Percentiles rank a stretch among this genome's conserved stretches.
phyloP scores from a whole-genome alignment of 169 alveolate genomes.

The Sarcocystis neurona region DNA sequence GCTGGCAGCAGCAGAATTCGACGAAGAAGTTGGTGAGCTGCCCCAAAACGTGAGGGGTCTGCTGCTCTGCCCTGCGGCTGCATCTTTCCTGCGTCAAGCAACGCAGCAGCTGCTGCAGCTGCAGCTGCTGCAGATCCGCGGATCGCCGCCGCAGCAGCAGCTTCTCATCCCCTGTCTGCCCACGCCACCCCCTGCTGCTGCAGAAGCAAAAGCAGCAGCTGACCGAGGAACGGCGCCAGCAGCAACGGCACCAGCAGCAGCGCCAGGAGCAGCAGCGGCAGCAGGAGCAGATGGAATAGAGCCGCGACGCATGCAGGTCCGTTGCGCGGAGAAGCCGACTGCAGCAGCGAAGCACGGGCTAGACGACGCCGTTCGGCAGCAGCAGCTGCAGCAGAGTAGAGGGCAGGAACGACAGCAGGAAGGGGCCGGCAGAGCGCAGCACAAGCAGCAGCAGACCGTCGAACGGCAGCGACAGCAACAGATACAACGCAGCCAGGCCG shows the following conservation, averaged over 20 bases:
- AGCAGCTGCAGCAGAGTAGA: too few relatives aligned
- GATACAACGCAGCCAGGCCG: too few relatives aligned
- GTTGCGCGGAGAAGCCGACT: not conserved
- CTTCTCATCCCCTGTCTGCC: too few relatives aligned
- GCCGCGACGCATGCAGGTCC: not conserved
- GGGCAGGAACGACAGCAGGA: too few relatives aligned
- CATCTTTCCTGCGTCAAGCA: conserved; percentile 44
- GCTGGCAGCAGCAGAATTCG: conserved; percentile 37
- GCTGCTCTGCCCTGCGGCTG: conserved; percentile 59
- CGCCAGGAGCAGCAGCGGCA: not conserved
- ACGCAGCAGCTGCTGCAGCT: conserved; percentile 27
- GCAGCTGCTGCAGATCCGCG: conserved; percentile 19
- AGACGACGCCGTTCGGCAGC: not conserved
- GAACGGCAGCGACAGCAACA: too few relatives aligned
- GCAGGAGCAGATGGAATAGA: not conserved
- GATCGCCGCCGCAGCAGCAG: too few relatives aligned
- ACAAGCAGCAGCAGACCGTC: too few relatives aligned
- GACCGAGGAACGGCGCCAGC: not conserved
- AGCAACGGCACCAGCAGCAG: conserved; percentile 20
- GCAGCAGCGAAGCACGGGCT: not conserved
- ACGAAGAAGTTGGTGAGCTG: conserved; percentile 22
- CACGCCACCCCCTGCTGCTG: not conserved
- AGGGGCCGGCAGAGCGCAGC: too few relatives aligned
- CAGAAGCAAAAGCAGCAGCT: not conserved
- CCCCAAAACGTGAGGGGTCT: conserved; percentile 54